These are phyloP conservation scores for Camelina neglecta DNA, from an alignment of 345 rosid genomes.

Conservation along the genomic window DNA sequence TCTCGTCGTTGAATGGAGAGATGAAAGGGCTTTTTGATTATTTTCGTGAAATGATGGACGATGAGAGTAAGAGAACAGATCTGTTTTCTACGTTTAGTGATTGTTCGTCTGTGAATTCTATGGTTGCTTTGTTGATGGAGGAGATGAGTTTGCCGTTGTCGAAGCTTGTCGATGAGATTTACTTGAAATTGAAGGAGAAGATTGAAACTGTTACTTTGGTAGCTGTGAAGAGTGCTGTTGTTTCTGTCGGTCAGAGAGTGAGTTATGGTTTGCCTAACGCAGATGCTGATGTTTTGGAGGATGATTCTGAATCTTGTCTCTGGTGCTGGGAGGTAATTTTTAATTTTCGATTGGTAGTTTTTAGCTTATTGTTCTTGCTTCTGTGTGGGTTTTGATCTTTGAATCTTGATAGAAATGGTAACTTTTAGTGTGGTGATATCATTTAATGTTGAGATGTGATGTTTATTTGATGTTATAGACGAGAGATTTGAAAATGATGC, in stretches of 20 bases:
- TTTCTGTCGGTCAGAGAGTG: constrained; percentile 78
- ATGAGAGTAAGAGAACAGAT: constrained; percentile 30
- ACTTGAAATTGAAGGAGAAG: constrained; percentile 48
- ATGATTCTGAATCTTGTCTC: constrained; percentile 59
- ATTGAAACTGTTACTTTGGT: constrained; percentile 45
- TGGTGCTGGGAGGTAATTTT: constrained; percentile 97
- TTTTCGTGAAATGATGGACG: constrained; percentile 52
- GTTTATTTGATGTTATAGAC: constrained; percentile 50
- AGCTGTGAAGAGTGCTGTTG: constrained; percentile 64
- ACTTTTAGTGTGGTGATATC: not conserved
- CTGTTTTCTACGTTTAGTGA: constrained; percentile 44
- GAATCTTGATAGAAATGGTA: not conserved
- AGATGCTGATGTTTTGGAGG: constrained; percentile 91
- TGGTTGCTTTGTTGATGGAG: constrained; percentile 74
- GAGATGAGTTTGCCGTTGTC: constrained; percentile 71
- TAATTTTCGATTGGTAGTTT: not conserved
- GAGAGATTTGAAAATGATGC: constrained; percentile 75
- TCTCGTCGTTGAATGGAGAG: constrained; percentile 53
- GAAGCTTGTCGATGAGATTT: constrained; percentile 62
- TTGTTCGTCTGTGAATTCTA: constrained; percentile 48
- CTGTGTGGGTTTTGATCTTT: not conserved
- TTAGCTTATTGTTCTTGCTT: not conserved
- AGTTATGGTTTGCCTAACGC: constrained; percentile 68
- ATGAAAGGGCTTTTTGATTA: constrained; percentile 58
- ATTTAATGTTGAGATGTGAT: constrained; percentile 12